Evolutionary conservation across 257 asterid genomes (phyloP).

Genomic region (Eustoma russellianum): DNA sequence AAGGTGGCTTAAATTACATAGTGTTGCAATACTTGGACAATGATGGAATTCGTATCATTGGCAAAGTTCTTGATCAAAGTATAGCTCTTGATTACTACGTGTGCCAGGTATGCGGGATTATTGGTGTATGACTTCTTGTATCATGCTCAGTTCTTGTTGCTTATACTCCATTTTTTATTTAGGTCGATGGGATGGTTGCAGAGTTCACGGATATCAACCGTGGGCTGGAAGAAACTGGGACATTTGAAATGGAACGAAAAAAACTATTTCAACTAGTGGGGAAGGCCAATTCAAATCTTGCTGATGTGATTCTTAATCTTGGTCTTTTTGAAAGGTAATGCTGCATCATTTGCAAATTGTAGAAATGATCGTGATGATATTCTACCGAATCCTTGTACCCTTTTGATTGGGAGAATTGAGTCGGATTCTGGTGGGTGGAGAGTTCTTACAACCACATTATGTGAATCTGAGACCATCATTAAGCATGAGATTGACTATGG

Average conservation of each 20-base stretch:
- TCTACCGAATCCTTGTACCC: too few relatives aligned
- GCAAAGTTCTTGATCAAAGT: constrained; percentile 98
- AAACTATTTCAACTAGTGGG: constrained; percentile 96
- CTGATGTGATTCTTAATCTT: constrained; percentile 89
- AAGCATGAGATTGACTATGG: too few relatives aligned
- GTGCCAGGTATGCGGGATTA: constrained; percentile 58
- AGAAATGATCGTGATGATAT: too few relatives aligned
- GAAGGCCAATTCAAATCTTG: constrained; percentile 94
- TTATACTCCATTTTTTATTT: constrained; percentile 8
- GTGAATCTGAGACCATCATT: too few relatives aligned
- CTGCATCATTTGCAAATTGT: too few relatives aligned
- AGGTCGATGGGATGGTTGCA: constrained; percentile 97
- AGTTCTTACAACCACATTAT: too few relatives aligned
- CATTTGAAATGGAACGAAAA: constrained; percentile 82
- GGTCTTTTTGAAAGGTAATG: constrained; percentile 94
- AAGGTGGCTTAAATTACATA: constrained; percentile 91
- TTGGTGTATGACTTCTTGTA: constrained; percentile 7
- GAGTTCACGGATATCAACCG: constrained; percentile 92
- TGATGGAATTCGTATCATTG: constrained; percentile 91
- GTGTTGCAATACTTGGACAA: constrained; percentile 63
- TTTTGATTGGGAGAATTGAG: too few relatives aligned
- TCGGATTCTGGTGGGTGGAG: too few relatives aligned
- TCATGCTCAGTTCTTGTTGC: constrained; percentile 6
- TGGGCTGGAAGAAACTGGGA: constrained; percentile 94
- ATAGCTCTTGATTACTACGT: constrained; percentile 98